Conservation (phyloP, 2,329 filamentous ascomycete genomes). For the Fusarium sp. region DNA sequence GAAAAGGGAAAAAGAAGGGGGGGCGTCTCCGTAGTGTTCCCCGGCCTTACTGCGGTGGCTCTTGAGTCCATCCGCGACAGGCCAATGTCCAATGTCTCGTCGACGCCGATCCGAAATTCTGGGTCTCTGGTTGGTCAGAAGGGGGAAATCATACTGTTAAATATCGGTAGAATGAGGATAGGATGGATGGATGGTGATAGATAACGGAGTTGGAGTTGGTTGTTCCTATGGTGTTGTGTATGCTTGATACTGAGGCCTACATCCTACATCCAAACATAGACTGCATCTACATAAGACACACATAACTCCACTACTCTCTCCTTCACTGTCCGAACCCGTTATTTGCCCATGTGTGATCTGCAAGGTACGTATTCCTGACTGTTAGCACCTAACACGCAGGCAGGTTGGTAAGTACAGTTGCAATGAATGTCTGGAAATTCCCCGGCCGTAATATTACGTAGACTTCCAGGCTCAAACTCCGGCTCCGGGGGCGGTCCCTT, state of each 20-base stretch:
- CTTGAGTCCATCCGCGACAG: constrained; percentile 36
- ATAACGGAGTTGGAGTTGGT: constrained; percentile 8
- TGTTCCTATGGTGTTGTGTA: not conserved
- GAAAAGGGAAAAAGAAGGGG: not conserved
- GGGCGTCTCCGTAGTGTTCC: constrained; percentile 36
- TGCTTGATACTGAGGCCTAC: not conserved
- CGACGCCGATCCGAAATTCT: constrained; percentile 43
- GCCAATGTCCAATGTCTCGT: constrained; percentile 43
- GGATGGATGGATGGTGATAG: not conserved
- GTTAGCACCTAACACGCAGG: not conserved
- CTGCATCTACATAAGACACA: not conserved
- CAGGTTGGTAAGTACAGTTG: not conserved
- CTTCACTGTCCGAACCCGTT: not conserved
- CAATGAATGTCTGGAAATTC: not conserved
- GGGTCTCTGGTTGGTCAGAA: constrained; percentile 32
- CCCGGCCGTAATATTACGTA: constrained; percentile 12
- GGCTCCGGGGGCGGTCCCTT: not conserved
- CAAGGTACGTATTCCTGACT: not conserved
- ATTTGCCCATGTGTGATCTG: not conserved
- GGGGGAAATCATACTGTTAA: constrained; percentile 8
- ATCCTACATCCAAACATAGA: not conserved
- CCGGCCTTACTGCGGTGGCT: constrained; percentile 45
- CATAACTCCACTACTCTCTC: not conserved
- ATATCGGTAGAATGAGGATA: not conserved
- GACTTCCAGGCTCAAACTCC: not conserved